Evolutionary conservation across 805 yeast species (phyloP), one percentile per base, ranked within the genome.

Genomic region (Suhomyces tanzawaensis): DNA sequence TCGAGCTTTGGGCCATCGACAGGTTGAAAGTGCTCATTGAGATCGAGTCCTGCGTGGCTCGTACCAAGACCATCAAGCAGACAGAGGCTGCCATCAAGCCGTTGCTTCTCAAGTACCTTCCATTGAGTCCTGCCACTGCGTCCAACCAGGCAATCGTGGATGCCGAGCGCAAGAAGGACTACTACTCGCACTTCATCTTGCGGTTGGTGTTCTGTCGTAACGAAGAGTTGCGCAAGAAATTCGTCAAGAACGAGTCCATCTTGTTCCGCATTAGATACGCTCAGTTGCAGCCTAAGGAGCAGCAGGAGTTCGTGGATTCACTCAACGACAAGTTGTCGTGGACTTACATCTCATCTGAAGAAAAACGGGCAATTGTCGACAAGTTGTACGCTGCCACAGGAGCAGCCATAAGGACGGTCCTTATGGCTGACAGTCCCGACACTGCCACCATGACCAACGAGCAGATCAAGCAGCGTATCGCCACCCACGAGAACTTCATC

Each of bases 1-100:
- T 93, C 61, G 99, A 93, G 63, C 72, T 74, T 4, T 93, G 97
- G 96, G 98, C 98, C 4, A 82, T 93, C 38, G 98, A 91, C 54
- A 68, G 99, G 42, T 70, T 91, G 45, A 81, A 83, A 54, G 77
- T 93, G 7, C 69, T 93, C 41, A 75, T 89, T 38, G 96, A 88
- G 55, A 82, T 93, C 35, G 97, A 91, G 53, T 75, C 87, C 1
- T 77, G 85, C 46, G 53, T 74, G 29, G 78, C 82, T 17, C 72
- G 95, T 49, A 80, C 81, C 42, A 79, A 80, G 51, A 59, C 74
- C 1, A 55, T 75, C 32, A 77, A 75, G 47, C 96, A 89, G 40
- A 76, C 79, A 24, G 91, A 83, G 48, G 54, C 65, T 7, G 65
- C 75, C 3, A 66, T 91, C 48, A 78, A 76, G 47, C 93, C 95